Conservation (phyloP, 83 land plant species). For the Diphasiastrum complanatum region DNA sequence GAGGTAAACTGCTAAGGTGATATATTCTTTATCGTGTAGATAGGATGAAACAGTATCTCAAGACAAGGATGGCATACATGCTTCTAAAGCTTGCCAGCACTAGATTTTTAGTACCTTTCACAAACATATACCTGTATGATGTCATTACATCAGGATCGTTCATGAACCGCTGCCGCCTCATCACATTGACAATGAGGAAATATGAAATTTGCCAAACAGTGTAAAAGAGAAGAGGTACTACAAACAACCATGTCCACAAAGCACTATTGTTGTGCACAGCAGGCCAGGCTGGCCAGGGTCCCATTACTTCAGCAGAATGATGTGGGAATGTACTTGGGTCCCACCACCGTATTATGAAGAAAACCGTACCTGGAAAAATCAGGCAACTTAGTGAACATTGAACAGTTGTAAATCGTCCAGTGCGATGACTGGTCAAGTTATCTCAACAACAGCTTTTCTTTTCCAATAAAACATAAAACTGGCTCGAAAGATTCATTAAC, state of each 20-base stretch:
- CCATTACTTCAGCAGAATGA: conserved; percentile 33
- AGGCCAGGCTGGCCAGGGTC: conserved; percentile 17
- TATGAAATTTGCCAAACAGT: conserved; percentile 7
- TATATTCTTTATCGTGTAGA: no score
- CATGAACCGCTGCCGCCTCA: conserved; percentile 1
- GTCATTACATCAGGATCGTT: conserved; percentile 13
- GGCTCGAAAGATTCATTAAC: not conserved
- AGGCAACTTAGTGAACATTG: conserved; percentile 8
- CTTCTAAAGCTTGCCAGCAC: no score
- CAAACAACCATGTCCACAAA: conserved; percentile 12
- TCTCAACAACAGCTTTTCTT: not conserved
- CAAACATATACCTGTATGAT: conserved; percentile 12
- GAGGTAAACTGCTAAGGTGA: no score
- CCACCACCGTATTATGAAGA: conserved; percentile 91
- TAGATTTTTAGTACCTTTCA: not conserved
- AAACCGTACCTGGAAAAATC: conserved; percentile 88
- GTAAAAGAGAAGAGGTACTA: conserved; percentile 1
- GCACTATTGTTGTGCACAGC: not conserved
- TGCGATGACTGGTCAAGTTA: not conserved
- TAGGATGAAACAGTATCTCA: no score
- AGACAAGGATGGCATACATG: no score
- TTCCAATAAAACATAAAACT: not conserved
- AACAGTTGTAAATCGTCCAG: not conserved
- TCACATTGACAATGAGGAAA: conserved; percentile 10
- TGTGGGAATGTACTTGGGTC: conserved; percentile 53